Evolutionary conservation across 2,329 filamentous ascomycete genomes (phyloP).

Genomic region (Aureobasidium pullulans): DNA sequence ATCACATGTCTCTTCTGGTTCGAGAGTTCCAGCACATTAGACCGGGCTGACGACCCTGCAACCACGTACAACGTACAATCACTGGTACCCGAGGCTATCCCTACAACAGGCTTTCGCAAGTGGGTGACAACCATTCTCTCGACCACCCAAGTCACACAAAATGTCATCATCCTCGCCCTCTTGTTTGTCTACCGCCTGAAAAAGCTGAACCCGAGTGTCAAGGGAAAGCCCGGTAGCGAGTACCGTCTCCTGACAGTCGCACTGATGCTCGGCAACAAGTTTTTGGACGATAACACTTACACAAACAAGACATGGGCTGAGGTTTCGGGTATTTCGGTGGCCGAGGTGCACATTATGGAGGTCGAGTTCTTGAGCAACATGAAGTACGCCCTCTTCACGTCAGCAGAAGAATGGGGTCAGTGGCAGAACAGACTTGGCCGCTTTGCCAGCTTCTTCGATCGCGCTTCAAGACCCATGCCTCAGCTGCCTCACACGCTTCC

Average conservation of each 20-base stretch:
- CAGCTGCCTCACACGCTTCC: slow-evolving; percentile 40
- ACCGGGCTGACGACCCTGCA: slow-evolving; percentile 57
- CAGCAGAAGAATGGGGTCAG: slow-evolving; percentile 74
- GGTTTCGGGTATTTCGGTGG: slow-evolving; percentile 86
- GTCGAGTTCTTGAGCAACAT: slow-evolving; percentile 99
- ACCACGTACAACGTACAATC: slow-evolving; percentile 33
- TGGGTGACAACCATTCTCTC: slow-evolving; percentile 88
- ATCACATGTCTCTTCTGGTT: slow-evolving; percentile 98
- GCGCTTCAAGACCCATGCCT: slow-evolving; percentile 44
- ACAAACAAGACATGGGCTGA: slow-evolving; percentile 99
- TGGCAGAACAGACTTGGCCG: slow-evolving; percentile 79
- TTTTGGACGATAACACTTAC: slow-evolving; percentile 97
- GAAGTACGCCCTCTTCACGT: slow-evolving; percentile 85
- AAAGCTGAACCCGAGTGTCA: slow-evolving; percentile 78
- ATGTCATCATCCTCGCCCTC: slow-evolving; percentile 83
- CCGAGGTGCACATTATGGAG: slow-evolving; percentile 98
- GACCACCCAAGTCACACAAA: slow-evolving; percentile 93
- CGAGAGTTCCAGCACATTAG: slow-evolving; percentile 73
- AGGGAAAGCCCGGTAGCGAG: slow-evolving; percentile 87
- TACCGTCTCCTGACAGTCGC: slow-evolving; percentile 89
- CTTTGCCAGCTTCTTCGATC: slow-evolving; percentile 77
- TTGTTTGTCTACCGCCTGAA: slow-evolving; percentile 92
- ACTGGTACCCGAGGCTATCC: slow-evolving; percentile 65
- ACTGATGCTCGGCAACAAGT: slow-evolving; percentile 97
- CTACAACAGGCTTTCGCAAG: slow-evolving; percentile 75